These are phyloP conservation scores for Solanum tarapatanum DNA, from an alignment of 257 asterid species.

Conservation along the genomic window DNA sequence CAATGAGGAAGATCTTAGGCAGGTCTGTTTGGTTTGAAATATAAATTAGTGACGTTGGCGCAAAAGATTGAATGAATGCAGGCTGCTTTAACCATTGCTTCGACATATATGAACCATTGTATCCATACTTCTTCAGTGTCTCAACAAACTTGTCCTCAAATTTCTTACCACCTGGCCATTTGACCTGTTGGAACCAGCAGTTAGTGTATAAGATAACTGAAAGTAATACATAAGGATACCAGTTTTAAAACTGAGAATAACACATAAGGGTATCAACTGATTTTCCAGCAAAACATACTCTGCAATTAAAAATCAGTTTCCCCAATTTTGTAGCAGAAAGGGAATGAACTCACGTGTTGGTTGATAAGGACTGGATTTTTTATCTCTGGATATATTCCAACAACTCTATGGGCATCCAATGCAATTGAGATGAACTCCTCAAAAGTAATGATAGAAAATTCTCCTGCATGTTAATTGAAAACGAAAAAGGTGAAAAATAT, in stretches of 20 bases:
- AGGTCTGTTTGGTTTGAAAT: conserved; percentile 64
- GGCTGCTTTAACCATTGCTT: conserved; percentile 81
- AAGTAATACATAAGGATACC: background rate
- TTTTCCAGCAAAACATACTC: background rate
- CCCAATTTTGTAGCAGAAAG: conserved; percentile 1
- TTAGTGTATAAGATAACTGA: background rate
- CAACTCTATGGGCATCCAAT: conserved; percentile 73
- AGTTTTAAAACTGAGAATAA: background rate
- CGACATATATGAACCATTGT: conserved; percentile 77
- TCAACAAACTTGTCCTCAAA: conserved; percentile 82
- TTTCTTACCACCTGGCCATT: conserved; percentile 77
- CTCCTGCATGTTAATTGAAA: conserved; percentile 38
- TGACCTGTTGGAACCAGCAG: conserved; percentile 42
- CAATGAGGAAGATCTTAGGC: conserved; percentile 75
- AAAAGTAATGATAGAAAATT: conserved; percentile 70
- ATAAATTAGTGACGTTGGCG: conserved; percentile 73
- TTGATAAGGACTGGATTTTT: conserved; percentile 84
- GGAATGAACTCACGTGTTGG: conserved; percentile 50
- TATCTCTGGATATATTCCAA: conserved; percentile 96
- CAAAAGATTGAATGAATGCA: conserved; percentile 85
- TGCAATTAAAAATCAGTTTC: background rate
- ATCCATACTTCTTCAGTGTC: conserved; percentile 66
- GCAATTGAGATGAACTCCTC: conserved; percentile 84
- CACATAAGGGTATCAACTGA: background rate
- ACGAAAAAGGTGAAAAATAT: background rate